Evolutionary conservation across 768 basidiomycete species (phyloP).

Genomic region (Aureoboletus auriporus): DNA sequence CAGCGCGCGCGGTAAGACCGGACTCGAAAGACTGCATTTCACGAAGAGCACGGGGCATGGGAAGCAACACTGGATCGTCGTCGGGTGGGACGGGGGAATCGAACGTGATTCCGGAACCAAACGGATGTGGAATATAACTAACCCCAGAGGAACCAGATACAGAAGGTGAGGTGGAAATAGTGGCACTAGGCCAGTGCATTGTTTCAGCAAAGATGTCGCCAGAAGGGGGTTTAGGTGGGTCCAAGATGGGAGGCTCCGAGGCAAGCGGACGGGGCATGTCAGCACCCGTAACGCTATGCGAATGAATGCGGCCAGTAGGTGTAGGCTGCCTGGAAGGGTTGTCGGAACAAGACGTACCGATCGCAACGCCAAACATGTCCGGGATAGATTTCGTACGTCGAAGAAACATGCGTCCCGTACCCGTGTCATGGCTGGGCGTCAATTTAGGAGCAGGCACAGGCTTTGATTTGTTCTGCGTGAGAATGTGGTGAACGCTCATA

Average conservation of each 20-base stretch:
- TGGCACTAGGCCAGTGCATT: conserved; percentile 52
- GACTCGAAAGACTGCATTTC: conserved; percentile 90
- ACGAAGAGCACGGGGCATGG: conserved; percentile 55
- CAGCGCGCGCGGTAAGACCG: conserved; percentile 68
- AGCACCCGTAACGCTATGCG: conserved; percentile 73
- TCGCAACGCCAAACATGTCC: conserved; percentile 38
- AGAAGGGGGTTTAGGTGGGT: conserved; percentile 24
- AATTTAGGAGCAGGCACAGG: conserved; percentile 22
- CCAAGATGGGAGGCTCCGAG: conserved; percentile 18
- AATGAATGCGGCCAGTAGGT: conserved; percentile 58
- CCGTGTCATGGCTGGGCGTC: conserved; percentile 31
- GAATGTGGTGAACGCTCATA: conserved; percentile 63
- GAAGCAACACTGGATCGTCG: conserved; percentile 38
- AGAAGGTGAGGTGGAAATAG: conserved; percentile 35
- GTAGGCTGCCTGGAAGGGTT: conserved; percentile 27
- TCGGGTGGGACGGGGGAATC: conserved; percentile 52
- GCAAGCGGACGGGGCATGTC: conserved; percentile 48
- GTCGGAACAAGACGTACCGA: conserved; percentile 28
- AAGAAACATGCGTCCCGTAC: conserved; percentile 45
- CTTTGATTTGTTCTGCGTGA: conserved; percentile 48
- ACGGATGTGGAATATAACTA: conserved; percentile 47
- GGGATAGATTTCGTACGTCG: conserved; percentile 76
- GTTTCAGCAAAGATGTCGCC: conserved; percentile 61
- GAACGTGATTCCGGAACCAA: conserved; percentile 60
- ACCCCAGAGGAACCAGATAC: conserved; percentile 17